Evolutionary conservation across 2,329 filamentous ascomycete genomes (phyloP), one percentile per base, ranked within the genome.

Genomic region (Ceratocystis huliohia): DNA sequence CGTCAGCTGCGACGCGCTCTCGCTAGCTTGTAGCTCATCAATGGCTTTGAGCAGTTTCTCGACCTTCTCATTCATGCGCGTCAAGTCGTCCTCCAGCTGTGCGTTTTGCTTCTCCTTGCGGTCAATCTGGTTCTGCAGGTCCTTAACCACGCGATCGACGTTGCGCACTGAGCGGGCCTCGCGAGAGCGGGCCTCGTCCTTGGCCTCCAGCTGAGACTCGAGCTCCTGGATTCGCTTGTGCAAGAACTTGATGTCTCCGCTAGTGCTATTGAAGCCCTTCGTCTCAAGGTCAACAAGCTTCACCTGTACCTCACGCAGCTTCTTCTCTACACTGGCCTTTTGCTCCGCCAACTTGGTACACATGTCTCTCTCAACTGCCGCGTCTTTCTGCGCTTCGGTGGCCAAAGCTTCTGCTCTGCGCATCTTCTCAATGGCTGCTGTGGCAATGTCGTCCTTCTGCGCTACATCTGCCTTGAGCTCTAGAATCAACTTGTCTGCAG

Each of bases 201-300:
- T 90, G 28, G 87, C 81, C 74, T 96, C 91, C 33, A 96, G 84
- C 70, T 93, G 88, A 28, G 85, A 84, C 76, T 99, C 93, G 71
- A 99, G 88, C 88, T 97, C 93, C 78, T 96, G 91, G 70, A 99
- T 91, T 63, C 93, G 85, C 73, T 91, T 93, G 76, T 96, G 89
- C 72, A 97, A 77, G 79, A 96, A 97, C 73, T 94, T 88, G 71
- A 97, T 90, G 76, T 97, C 93, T 72, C 96, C 91, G 75, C 92
- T 96, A 28, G 89, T 89, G 70, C 88, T 95, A 22, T 92, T 94
- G 77, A 96, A 97, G 65, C 92, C 91, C 80, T 97, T 97, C 56
- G 94, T 97, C 78, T 99, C 93, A 7, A 97, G 81, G 74, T 97
- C 94, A 64, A 99, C 88, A 66, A 96, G 84, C 73, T 86, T 86